Percentiles rank a stretch among this genome's conserved stretches.
These are phyloP conservation scores for Cerioporus squamosus DNA, from an alignment of 1,284 basidiomycete species.

Conservation along the genomic window DNA sequence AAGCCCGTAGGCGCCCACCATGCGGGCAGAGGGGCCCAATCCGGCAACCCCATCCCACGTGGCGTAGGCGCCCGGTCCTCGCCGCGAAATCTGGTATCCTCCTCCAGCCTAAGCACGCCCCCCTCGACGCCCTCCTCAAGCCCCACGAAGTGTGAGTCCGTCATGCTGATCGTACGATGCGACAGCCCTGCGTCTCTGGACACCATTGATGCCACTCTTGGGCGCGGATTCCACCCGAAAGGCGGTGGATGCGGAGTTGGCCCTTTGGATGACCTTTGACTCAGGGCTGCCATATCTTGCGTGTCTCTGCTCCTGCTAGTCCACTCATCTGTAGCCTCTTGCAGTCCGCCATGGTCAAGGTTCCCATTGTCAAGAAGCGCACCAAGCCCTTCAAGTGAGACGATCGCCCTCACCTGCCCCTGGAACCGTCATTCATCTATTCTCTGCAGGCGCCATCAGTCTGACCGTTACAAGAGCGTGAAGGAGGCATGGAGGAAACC, in stretches of 20 bases:
- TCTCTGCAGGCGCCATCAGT: constrained; percentile 86
- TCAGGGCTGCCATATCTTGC: constrained; percentile 15
- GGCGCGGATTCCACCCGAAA: constrained; percentile 3
- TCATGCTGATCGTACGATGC: constrained; percentile 10
- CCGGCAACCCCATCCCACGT: constrained; percentile 12
- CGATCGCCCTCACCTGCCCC: background rate
- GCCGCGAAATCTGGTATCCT: constrained; percentile 9
- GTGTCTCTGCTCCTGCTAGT: background rate
- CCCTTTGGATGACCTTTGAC: constrained; percentile 27
- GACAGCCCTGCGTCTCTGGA: constrained; percentile 20
- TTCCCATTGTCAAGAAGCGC: constrained; percentile 95
- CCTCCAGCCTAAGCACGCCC: constrained; percentile 19
- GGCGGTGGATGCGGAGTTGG: constrained; percentile 29
- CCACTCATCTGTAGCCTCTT: constrained; percentile 8
- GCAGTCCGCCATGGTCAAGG: constrained; percentile 76
- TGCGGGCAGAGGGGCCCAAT: background rate
- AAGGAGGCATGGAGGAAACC: constrained; percentile 99
- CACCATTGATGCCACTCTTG: constrained; percentile 25
- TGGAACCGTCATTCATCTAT: background rate
- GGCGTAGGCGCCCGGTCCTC: constrained; percentile 13
- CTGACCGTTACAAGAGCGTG: constrained; percentile 93
- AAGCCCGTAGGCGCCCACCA: constrained; percentile 15
- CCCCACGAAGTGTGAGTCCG: constrained; percentile 44
- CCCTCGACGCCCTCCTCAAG: constrained; percentile 35
- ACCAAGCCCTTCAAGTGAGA: constrained; percentile 91